Evolutionary conservation across 495 filamentous ascomycete genomes (phyloP).

Genomic region (Pyrenopolyporus hunteri): DNA sequence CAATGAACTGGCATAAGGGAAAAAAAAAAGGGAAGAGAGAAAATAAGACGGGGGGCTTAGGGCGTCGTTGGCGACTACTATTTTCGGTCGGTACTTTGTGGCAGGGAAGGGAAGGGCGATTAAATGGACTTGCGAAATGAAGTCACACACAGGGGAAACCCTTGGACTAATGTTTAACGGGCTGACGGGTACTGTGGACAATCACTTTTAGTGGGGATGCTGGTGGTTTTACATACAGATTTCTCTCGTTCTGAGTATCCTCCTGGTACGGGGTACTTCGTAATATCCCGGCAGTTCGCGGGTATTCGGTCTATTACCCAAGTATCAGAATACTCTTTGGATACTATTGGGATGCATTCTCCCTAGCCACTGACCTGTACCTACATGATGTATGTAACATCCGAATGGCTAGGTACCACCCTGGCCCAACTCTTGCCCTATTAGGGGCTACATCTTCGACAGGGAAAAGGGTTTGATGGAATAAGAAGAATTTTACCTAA

Average conservation of each 20-base stretch:
- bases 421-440: slow-evolving; percentile 14
- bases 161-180: slow-evolving; percentile 27
- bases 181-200: slow-evolving; percentile 35
- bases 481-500: too few species aligned
- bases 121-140: slow-evolving; percentile 37
- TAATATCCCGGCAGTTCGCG: slow-evolving; percentile 1
- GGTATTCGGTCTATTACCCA: background rate
- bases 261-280: slow-evolving; percentile 18
- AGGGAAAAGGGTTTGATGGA: slow-evolving; percentile 19
- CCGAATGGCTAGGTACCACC: slow-evolving; percentile 25
- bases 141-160: slow-evolving; percentile 36
- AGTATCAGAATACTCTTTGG: slow-evolving; percentile 4
- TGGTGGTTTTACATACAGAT: slow-evolving; percentile 11
- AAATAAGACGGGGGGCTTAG: slow-evolving; percentile 6
- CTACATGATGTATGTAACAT: slow-evolving; percentile 31
- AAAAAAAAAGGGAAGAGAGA: background rate
- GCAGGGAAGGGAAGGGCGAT: slow-evolving; percentile 25
- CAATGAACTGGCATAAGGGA: slow-evolving; percentile 1
- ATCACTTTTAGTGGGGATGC: slow-evolving; percentile 21
- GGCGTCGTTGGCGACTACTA: slow-evolving; percentile 25
- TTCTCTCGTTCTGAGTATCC: slow-evolving; percentile 6
- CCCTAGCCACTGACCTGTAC: slow-evolving; percentile 17
- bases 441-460: slow-evolving; percentile 12
- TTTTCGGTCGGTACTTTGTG: slow-evolving; percentile 32
- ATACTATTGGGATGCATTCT: slow-evolving; percentile 12